Evolutionary conservation across 139 green algal species (phyloP), one percentile per base, ranked within the genome.

Genomic region (Picochlorum sp.): DNA sequence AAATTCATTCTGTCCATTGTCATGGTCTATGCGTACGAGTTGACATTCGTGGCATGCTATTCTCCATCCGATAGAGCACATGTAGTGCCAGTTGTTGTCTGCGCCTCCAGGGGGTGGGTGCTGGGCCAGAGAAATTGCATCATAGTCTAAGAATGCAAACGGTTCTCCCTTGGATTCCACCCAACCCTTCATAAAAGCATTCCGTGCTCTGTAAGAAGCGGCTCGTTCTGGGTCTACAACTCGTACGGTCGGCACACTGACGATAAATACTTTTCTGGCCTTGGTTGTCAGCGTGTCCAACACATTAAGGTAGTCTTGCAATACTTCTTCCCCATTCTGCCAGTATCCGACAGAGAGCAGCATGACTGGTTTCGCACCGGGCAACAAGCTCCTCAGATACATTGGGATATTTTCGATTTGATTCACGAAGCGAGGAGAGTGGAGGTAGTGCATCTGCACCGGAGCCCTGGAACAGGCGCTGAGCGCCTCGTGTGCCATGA

Each of bases 71-170:
- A 56, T 30, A n/a, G 26, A 50, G 9, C 55, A 63, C 57, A 65
- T 65, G 50, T 65, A 65, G 22, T 65, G 44, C 44, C 52, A 59
- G 24, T 45, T 59, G 24, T 59, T 59, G 18, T 30, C 20, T 44
- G 52, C 20, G 9, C 52, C 52, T 51, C 33, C 52, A 12, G 52
- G 52, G n/a, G 52, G 52, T 14, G 22, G 24, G 24, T 43, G 33
- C 28, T 59, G 14, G 24, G 52, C 22, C 12, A 44, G n/a, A 44
- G 52, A 44, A 2, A 59, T 30, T 30, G 18, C 22, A 24, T 59
- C 20, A 45, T 36, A 59, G 24, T 59, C 52, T 9, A 59, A 22
- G 24, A 59, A 59, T 30, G 24, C 52, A 30, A 43, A 59, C 20
- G 52, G 52, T n/a, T 59, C 52, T 22, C 52, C 52, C 24, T 43